Evolutionary conservation across 768 basidiomycete genomes (phyloP), one percentile per base, ranked within the genome.

Genomic region (Scleroderma citrinum): DNA sequence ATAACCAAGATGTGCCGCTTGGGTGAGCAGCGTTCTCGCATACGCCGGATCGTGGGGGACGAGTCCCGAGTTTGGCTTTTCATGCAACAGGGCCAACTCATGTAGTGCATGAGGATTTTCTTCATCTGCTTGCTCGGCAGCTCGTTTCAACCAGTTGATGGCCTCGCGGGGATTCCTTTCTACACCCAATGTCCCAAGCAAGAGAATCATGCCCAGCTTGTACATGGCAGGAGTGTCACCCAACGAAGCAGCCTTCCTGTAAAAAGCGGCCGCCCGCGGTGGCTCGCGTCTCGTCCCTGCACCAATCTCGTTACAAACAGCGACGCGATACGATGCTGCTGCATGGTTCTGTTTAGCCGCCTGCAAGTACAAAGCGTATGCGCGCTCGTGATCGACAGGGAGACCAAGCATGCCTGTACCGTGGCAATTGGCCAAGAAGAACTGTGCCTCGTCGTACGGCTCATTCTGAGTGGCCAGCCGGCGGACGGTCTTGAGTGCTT

Each of bases 171-270:
- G 83, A 63, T 96, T 96, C 54, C 79, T 83, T 48, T 76, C 80
- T 65, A 94, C 91, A 21, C 83, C 86, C 5, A 97, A 76, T 14
- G 82, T 69, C 11, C 94, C 95, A 31, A 89, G 80, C 19, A 98
- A 75, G 26, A 96, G 76, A 54, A 97, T 88, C 86, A 96, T 94
- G n/a, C 93, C 93, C n/a, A 99, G 82, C 67, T 98, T 98, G 74
- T 96, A 98, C 96, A 98, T 99, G 3, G 93, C 96, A 23, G 95
- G 84, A 0, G 95, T 97, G 65, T 98, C 96, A 17, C 94, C 94
- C 31, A 98, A 72, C 1, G 92, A 92, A 8, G 93, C 93, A 4
- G 96, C 91, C 67, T 97, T 97, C 52, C 94, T 84, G 70, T 97
- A 98, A 64, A 99, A 97, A 5, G 92, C 85, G 23, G 92, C 85